phyloP scores from a whole-genome alignment of 1,284 basidiomycete genomes.

The Ceratobasidium sp. region DNA sequence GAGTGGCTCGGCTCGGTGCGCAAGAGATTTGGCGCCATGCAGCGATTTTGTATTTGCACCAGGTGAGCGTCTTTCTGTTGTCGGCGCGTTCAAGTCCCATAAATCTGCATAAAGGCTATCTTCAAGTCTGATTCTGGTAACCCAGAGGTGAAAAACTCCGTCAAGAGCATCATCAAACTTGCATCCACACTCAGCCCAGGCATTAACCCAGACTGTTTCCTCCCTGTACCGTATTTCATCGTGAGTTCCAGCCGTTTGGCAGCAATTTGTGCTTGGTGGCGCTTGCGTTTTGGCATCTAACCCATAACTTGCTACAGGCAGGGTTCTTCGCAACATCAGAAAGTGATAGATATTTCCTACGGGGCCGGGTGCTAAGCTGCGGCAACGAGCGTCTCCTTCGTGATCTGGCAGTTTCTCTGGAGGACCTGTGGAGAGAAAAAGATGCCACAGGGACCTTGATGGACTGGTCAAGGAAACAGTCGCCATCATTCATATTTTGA shows the following conservation, averaged over 20 bases:
- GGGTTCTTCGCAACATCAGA: not conserved
- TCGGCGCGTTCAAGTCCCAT: not conserved
- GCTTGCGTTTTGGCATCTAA: no score
- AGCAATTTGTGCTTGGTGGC: no score
- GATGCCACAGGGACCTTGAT: not conserved
- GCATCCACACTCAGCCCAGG: constrained; percentile 16
- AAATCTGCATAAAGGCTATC: not conserved
- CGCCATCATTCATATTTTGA: not conserved
- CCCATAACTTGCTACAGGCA: not conserved
- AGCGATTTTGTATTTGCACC: constrained; percentile 3
- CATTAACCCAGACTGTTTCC: constrained; percentile 16
- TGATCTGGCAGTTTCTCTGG: not conserved
- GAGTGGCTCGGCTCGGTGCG: constrained; percentile 7
- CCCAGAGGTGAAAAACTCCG: not conserved
- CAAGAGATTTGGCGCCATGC: constrained; percentile 28
- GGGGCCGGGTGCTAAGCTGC: not conserved
- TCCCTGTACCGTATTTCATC: constrained; percentile 30
- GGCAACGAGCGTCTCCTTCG: constrained; percentile 11
- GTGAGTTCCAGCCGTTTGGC: not conserved
- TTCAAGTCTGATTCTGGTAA: not conserved
- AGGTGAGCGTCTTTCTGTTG: not conserved
- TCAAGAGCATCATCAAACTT: constrained; percentile 7
- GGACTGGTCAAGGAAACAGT: not conserved
- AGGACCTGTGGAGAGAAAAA: constrained; percentile 12
- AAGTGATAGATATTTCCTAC: not conserved